These are phyloP conservation scores for Collybia mongolica DNA, from an alignment of 768 basidiomycete species.

Conservation along the genomic window DNA sequence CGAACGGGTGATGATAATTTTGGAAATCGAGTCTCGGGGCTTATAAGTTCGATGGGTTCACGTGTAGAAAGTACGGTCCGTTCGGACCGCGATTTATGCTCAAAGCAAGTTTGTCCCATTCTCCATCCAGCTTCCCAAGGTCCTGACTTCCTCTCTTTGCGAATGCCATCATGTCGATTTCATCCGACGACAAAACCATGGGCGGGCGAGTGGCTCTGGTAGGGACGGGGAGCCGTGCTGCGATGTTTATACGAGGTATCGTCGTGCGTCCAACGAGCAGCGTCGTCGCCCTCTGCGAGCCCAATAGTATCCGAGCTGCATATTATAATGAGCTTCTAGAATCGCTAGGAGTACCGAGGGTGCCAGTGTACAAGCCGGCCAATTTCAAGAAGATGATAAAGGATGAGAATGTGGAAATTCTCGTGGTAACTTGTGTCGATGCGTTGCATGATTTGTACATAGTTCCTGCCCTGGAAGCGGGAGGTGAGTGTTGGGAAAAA, in stretches of 20 bases:
- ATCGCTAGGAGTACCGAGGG: conserved; percentile 32
- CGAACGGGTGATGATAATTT: too few species aligned
- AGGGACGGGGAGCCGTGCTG: conserved; percentile 39
- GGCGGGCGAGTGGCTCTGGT: conserved; percentile 40
- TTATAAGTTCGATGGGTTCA: too few species aligned
- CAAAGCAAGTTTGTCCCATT: neutral
- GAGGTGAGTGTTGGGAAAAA: conserved; percentile 25
- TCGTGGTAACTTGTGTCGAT: conserved; percentile 50
- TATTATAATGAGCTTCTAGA: conserved; percentile 42
- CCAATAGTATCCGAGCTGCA: conserved; percentile 42
- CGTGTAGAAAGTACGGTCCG: too few species aligned
- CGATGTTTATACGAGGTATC: conserved; percentile 47
- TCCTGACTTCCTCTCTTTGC: neutral
- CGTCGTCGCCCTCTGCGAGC: conserved; percentile 47
- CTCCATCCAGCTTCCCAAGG: neutral
- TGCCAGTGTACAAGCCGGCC: conserved; percentile 38
- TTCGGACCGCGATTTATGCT: too few species aligned
- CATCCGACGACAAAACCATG: conserved; percentile 15
- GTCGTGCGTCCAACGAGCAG: conserved; percentile 37
- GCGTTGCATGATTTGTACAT: conserved; percentile 47
- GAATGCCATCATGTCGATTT: conserved; percentile 17
- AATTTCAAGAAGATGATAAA: conserved; percentile 44
- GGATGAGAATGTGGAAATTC: conserved; percentile 41
- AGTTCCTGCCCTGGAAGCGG: conserved; percentile 38
- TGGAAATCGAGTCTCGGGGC: too few species aligned